phyloP scores from a whole-genome alignment of 2,329 filamentous ascomycete species.

The Arthrobotrys musiformis region DNA sequence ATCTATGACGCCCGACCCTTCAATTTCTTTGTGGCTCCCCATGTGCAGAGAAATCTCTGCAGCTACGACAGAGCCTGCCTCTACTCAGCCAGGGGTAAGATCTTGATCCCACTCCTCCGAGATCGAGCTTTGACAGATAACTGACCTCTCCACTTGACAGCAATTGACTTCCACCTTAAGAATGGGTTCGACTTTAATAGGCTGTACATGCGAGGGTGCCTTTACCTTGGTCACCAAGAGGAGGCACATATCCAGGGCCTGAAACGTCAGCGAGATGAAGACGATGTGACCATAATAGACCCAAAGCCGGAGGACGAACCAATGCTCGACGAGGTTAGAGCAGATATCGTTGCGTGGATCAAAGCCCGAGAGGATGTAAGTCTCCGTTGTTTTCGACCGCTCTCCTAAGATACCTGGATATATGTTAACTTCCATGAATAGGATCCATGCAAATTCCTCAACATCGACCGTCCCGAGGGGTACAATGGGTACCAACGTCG shows the following conservation, averaged over 20 bases:
- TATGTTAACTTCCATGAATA: background rate
- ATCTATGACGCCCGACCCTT: constrained; percentile 55
- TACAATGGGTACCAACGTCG: constrained; percentile 72
- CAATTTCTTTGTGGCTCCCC: constrained; percentile 57
- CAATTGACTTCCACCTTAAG: constrained; percentile 41
- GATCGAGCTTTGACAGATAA: background rate
- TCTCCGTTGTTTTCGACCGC: background rate
- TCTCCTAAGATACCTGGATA: background rate
- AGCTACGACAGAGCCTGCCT: constrained; percentile 24
- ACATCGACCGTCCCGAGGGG: constrained; percentile 59
- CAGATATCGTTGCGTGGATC: constrained; percentile 23
- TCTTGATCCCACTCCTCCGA: background rate
- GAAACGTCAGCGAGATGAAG: constrained; percentile 7
- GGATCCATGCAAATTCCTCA: constrained; percentile 17
- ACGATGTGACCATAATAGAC: constrained; percentile 12
- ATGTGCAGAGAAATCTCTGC: constrained; percentile 9
- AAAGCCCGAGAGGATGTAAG: constrained; percentile 1
- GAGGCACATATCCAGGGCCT: constrained; percentile 54
- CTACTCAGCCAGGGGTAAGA: constrained; percentile 35
- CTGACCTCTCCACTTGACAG: constrained; percentile 45
- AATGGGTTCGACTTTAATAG: constrained; percentile 59
- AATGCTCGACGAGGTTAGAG: constrained; percentile 12
- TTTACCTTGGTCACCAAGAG: constrained; percentile 58
- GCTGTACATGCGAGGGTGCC: constrained; percentile 52
- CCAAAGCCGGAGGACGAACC: constrained; percentile 13